A percentile compares a stretch with the other conserved stretches of the same genome.
phyloP scores from a whole-genome alignment of 225 moss, liverwort and hornwort species.

The Neckera pumila region DNA sequence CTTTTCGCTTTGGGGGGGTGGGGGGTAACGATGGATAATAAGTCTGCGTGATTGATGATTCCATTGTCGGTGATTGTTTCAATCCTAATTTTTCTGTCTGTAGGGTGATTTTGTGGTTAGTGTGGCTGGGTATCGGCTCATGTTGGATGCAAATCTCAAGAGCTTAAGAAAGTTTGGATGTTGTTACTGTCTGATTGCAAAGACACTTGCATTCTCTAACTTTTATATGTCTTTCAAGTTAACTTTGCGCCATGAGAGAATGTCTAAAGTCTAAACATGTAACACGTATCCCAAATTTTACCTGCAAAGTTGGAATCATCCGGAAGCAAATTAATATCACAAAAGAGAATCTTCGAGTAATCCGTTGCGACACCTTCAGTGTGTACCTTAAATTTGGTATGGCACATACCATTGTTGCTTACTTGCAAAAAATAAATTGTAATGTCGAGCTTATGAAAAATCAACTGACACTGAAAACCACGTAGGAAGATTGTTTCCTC shows the following conservation, averaged over 20 bases:
- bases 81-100: not conserved
- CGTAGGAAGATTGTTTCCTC: not conserved
- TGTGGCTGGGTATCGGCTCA: not conserved
- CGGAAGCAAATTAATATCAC: not conserved
- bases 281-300: not conserved
- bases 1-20: too few relatives aligned
- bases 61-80: not conserved
- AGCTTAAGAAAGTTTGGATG: not conserved
- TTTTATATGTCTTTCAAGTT: not conserved
- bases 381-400: not conserved
- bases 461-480: not conserved
- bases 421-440: too few relatives aligned
- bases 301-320: not conserved
- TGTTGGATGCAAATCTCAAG: not conserved
- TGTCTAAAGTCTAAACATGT: too few relatives aligned
- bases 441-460: not conserved
- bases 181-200: not conserved
- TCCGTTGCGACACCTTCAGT: not conserved
- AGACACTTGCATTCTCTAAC: not conserved
- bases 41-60: not conserved
- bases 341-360: not conserved
- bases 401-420: not conserved
- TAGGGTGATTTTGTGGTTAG: not conserved
- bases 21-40: too few relatives aligned
- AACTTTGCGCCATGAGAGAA: not conserved